Conservation (phyloP, 805 yeast genomes). For the Maudiozyma bulderi region DNA sequence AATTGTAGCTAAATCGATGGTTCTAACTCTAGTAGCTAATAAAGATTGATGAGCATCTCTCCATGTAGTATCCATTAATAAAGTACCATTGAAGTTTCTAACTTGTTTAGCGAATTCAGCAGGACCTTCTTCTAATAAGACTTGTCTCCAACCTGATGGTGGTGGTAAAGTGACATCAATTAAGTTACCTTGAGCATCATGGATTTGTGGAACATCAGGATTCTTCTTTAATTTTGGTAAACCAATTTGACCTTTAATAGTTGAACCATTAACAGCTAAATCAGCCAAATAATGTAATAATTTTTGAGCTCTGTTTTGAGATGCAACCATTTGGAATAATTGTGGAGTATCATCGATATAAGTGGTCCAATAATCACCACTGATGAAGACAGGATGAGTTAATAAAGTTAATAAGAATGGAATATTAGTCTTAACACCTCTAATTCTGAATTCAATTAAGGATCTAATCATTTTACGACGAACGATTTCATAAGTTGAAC, state of each 20-base stretch:
- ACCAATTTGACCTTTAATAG: slow-evolving; percentile 93
- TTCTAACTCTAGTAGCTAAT: slow-evolving; percentile 94
- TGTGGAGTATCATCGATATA: slow-evolving; percentile 97
- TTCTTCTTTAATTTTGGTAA: slow-evolving; percentile 70
- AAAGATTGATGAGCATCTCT: slow-evolving; percentile 99
- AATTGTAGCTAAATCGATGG: slow-evolving; percentile 80
- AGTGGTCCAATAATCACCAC: slow-evolving; percentile 94
- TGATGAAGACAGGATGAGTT: slow-evolving; percentile 79
- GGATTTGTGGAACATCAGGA: slow-evolving; percentile 66
- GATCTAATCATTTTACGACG: slow-evolving; percentile 97
- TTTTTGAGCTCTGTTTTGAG: slow-evolving; percentile 96
- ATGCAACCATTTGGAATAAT: slow-evolving; percentile 85
- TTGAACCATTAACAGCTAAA: slow-evolving; percentile 89
- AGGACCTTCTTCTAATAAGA: slow-evolving; percentile 77
- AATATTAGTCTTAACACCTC: slow-evolving; percentile 98
- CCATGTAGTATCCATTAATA: slow-evolving; percentile 98
- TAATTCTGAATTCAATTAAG: slow-evolving; percentile 90
- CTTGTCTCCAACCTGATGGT: slow-evolving; percentile 87
- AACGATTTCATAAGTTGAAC: slow-evolving; percentile 91
- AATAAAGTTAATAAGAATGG: slow-evolving; percentile 88
- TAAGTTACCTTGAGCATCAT: slow-evolving; percentile 50
- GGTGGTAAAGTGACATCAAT: slow-evolving; percentile 50
- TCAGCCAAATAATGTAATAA: slow-evolving; percentile 86
- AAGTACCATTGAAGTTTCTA: slow-evolving; percentile 72
- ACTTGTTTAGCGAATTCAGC: slow-evolving; percentile 83